Base-by-base conservation (phyloP, 495 filamentous ascomycete species). In the Penicillium simplicissimum region DNA sequence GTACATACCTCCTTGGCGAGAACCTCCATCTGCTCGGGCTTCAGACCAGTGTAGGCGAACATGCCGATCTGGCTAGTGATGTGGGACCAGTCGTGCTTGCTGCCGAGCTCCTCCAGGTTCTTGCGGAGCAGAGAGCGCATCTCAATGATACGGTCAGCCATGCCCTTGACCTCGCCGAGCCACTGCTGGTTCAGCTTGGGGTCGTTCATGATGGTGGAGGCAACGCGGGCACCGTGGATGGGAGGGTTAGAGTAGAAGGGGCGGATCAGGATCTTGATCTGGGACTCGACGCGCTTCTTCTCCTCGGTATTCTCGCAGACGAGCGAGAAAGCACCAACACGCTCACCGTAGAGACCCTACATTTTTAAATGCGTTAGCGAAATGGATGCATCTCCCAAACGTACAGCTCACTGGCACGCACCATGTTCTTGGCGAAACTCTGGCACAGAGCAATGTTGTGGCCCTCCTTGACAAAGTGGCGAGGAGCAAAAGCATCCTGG, bases 401-500 rank as follows among this genome's bases (percentile, higher is more conserved):
- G n/a, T n/a, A n/a, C 19, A 23, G 42, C 42, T 10, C 17, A 13
- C 21, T 45, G n/a, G 23, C 8, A 19, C n/a, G 23, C 76, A 90
- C 88, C 95, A 98, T 98, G 85, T 98, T 98, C 90, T 98, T 98
- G 74, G 95, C 95, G 77, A 98, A 98, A 55, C 90, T 93, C 82
- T 98, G 95, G 68, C 91, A 88, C 62, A 98, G 86, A 70, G 84
- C 87, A 68, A 96, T 88, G 74, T 89, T 85, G 82, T 97, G 94
- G 69, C 94, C 95, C 79, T 98, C 81, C 76, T 88, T 85, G 71
- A 97, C 86, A 71, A 98, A 98, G 83, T 97, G 80, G 59, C 95
- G 82, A 45, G 97, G 84, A 58, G 95, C 89, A 67, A 96, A 98
- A 61, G 95, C 95, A 76, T 98, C 95, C 70, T 84, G 84, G 79